A percentile compares a stretch with the other conserved stretches of the same genome.
phyloP scores from a whole-genome alignment of 2,329 filamentous ascomycete genomes.

The Pseudogymnoascus sp. region DNA sequence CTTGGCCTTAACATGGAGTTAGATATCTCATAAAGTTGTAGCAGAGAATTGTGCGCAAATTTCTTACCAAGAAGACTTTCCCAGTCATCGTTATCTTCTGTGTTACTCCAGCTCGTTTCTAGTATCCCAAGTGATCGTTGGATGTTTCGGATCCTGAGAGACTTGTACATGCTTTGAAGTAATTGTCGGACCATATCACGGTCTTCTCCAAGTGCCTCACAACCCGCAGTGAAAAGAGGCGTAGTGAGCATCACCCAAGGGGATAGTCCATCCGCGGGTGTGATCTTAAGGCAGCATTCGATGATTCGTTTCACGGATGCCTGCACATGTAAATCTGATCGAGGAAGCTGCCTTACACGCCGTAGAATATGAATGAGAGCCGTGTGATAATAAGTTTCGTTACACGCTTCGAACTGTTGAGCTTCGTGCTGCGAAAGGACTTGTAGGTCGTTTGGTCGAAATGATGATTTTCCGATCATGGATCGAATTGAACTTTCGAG shows the following conservation, averaged over 20 bases:
- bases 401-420: constrained; percentile 31
- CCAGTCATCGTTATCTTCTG: constrained; percentile 30
- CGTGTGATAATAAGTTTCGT: constrained; percentile 35
- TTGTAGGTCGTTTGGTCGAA: constrained; percentile 20
- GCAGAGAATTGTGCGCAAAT: neutral
- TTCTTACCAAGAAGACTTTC: constrained; percentile 30
- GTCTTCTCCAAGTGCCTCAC: constrained; percentile 31
- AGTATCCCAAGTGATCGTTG: constrained; percentile 33
- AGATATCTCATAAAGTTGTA: neutral
- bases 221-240: constrained; percentile 35
- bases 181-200: constrained; percentile 28
- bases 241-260: constrained; percentile 36
- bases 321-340: constrained; percentile 8
- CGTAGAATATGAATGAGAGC: constrained; percentile 35
- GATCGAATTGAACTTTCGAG: constrained; percentile 29
- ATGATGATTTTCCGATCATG: constrained; percentile 29
- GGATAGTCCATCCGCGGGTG: constrained; percentile 31
- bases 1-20: constrained; percentile 9
- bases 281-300: constrained; percentile 31
- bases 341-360: constrained; percentile 27
- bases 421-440: constrained; percentile 17
- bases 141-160: constrained; percentile 34
- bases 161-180: constrained; percentile 30
- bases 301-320: constrained; percentile 27
- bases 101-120: constrained; percentile 29